A percentile compares a stretch with the other conserved stretches of the same genome.
Evolutionary conservation across 2,329 filamentous ascomycete species (phyloP).

Genomic region (Zasmidium citrigriseum): DNA sequence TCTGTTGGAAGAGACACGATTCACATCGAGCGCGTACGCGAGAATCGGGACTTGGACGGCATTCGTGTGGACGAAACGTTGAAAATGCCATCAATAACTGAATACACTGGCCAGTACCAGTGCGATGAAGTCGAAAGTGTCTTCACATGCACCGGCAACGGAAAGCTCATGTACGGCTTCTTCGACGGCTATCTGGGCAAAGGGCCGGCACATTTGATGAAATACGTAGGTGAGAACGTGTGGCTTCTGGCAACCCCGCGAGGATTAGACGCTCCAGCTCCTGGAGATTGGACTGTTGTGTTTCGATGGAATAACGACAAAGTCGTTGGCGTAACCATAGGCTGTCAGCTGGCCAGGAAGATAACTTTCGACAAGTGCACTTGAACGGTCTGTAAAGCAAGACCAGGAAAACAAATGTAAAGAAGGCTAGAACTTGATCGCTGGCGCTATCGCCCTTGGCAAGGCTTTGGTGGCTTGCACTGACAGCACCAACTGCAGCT

Average conservation of each 20-base stretch:
- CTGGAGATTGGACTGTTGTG: conserved; percentile 47
- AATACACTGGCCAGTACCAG: conserved; percentile 36
- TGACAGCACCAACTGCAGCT: not conserved
- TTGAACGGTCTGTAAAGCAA: not conserved
- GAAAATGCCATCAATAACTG: not conserved
- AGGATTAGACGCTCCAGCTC: conserved; percentile 44
- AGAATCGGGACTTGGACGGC: conserved; percentile 21
- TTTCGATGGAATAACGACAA: conserved; percentile 29
- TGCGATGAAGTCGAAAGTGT: conserved; percentile 41
- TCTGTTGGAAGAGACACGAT: conserved; percentile 34
- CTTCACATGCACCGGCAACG: conserved; percentile 37
- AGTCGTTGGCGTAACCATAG: conserved; percentile 36
- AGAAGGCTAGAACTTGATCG: not conserved
- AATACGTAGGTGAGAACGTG: conserved; percentile 41
- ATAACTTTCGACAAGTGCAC: conserved; percentile 19
- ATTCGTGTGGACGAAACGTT: not conserved
- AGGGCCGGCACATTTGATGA: conserved; percentile 42
- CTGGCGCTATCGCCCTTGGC: not conserved
- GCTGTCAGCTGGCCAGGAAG: conserved; percentile 45
- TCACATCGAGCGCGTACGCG: conserved; percentile 18
- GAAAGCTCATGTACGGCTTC: conserved; percentile 44
- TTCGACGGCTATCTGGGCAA: conserved; percentile 47
- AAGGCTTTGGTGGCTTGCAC: not conserved
- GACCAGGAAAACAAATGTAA: not conserved
- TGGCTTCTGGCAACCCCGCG: conserved; percentile 43